Evolutionary conservation across 306 rosid genomes (phyloP).

Genomic region (Delonix regia): DNA sequence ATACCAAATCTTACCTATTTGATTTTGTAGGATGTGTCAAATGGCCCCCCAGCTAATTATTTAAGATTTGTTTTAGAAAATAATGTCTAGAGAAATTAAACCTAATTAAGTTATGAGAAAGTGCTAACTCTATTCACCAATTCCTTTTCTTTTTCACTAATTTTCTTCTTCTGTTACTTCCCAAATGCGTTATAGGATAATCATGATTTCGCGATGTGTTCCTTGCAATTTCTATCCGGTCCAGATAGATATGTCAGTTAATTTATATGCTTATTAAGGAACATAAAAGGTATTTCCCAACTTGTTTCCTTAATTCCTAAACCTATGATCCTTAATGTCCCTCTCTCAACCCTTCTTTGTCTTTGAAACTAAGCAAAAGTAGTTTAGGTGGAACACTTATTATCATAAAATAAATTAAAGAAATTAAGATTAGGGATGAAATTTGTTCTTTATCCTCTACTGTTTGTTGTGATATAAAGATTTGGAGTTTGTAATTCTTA

Average conservation of each 20-base stretch:
- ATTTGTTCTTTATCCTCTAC: background rate
- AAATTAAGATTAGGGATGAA: background rate
- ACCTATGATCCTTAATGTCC: background rate
- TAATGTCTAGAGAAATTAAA: background rate
- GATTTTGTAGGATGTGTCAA: no score
- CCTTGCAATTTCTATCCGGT: background rate
- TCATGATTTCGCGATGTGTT: background rate
- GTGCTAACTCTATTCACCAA: background rate
- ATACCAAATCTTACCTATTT: no score
- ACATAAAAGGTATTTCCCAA: background rate
- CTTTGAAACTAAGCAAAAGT: constrained; percentile 2
- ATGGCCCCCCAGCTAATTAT: no score
- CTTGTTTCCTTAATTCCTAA: background rate
- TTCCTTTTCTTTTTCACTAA: no score
- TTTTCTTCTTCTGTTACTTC: background rate
- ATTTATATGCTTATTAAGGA: no score
- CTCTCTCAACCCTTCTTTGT: background rate
- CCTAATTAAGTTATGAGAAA: background rate
- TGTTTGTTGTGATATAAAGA: no score
- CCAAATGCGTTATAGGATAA: background rate
- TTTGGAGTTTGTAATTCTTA: no score
- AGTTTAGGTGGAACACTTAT: background rate
- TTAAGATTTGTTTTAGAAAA: no score
- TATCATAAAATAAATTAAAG: background rate
- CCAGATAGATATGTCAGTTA: no score